phyloP scores from a whole-genome alignment of 2,329 filamentous ascomycete species.

The Trichoderma sp. region DNA sequence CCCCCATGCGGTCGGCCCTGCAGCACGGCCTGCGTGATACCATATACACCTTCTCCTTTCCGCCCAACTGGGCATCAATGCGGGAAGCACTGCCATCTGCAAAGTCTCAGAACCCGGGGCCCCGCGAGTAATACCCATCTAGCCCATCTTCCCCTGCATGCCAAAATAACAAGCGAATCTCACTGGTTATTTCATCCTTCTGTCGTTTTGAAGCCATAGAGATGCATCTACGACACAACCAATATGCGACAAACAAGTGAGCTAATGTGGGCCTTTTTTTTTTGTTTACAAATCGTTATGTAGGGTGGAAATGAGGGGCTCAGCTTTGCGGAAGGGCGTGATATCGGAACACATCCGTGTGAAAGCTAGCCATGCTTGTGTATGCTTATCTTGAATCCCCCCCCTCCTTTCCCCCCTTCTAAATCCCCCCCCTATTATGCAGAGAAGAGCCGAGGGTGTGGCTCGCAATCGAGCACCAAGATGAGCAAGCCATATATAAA shows the following conservation, averaged over 20 bases:
- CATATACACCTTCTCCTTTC: constrained; percentile 9
- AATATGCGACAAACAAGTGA: not conserved
- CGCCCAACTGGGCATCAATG: constrained; percentile 9
- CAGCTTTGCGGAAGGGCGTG: not conserved
- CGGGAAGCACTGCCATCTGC: not conserved
- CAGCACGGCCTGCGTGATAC: constrained; percentile 4
- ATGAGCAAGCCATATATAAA: not conserved
- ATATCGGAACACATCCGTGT: not conserved
- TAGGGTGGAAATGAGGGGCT: not conserved
- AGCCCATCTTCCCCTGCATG: not conserved
- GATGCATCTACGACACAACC: not conserved
- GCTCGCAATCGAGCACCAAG: not conserved
- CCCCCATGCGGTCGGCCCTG: not conserved
- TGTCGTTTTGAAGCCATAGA: not conserved
- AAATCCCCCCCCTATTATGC: not conserved
- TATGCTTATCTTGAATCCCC: constrained; percentile 6
- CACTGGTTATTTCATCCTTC: not conserved
- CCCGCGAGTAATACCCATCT: not conserved
- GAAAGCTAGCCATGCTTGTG: not conserved
- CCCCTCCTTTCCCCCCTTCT: not conserved
- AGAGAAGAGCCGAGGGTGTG: not conserved
- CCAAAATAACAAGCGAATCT: not conserved
- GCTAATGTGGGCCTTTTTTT: not conserved
- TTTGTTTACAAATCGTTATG: not conserved
- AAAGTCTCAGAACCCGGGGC: not conserved